phyloP scores from a whole-genome alignment of 2,329 filamentous ascomycete species.

The Clarireedia monteithiana region DNA sequence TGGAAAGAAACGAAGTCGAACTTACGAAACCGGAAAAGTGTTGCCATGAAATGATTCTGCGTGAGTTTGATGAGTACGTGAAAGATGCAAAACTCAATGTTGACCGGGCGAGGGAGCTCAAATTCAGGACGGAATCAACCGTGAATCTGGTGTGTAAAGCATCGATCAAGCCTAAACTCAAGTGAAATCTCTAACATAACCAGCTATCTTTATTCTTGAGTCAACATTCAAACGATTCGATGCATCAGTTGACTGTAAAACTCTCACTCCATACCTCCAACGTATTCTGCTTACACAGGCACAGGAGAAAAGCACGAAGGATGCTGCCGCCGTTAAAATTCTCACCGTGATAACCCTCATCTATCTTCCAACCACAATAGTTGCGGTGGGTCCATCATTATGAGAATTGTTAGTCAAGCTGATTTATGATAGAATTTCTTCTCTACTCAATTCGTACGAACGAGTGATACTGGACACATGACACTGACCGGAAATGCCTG shows the following conservation, averaged over 20 bases:
- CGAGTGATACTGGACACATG: slow-evolving; percentile 10
- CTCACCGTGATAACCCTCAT: slow-evolving; percentile 21
- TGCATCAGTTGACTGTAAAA: slow-evolving; percentile 16
- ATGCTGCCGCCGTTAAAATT: slow-evolving; percentile 23
- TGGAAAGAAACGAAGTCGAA: neutral
- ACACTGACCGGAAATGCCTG: slow-evolving; percentile 12
- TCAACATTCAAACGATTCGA: slow-evolving; percentile 17
- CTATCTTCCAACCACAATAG: slow-evolving; percentile 20
- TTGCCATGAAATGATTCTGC: neutral
- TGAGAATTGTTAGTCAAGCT: neutral
- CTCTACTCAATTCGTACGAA: slow-evolving; percentile 20
- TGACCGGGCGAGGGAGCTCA: slow-evolving; percentile 10
- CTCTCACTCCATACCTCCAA: neutral
- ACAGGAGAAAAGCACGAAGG: slow-evolving; percentile 18
- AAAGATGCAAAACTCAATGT: slow-evolving; percentile 13
- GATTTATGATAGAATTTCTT: slow-evolving; percentile 16
- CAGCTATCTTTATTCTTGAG: slow-evolving; percentile 17
- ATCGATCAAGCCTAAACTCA: neutral
- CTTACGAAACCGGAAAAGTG: neutral
- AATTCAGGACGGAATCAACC: slow-evolving; percentile 12
- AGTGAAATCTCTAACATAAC: neutral
- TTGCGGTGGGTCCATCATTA: slow-evolving; percentile 12
- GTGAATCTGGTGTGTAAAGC: slow-evolving; percentile 13
- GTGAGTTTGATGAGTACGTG: slow-evolving; percentile 15
- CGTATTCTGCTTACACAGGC: neutral